Percentiles rank a stretch among this genome's conserved stretches.
Evolutionary conservation across 768 basidiomycete genomes (phyloP).

Genomic region (Suillus occidentalis): DNA sequence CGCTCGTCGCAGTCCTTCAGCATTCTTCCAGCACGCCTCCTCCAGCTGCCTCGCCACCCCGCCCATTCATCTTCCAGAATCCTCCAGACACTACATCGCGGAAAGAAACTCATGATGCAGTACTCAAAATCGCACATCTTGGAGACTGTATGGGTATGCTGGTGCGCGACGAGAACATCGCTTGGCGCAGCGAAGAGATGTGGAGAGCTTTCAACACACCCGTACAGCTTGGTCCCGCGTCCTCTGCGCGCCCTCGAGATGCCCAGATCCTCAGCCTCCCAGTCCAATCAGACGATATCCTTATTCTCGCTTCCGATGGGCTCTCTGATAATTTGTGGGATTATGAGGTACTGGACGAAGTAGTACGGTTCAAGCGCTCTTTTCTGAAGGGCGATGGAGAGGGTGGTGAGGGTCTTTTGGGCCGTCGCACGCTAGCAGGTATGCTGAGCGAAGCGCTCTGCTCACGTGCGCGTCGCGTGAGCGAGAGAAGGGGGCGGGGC

Average conservation of each 20-base stretch:
- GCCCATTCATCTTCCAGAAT: constrained; percentile 19
- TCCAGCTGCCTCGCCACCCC: constrained; percentile 16
- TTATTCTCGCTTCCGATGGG: constrained; percentile 81
- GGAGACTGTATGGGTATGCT: constrained; percentile 90
- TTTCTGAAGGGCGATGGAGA: constrained; percentile 28
- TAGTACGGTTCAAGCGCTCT: constrained; percentile 52
- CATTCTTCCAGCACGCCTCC: constrained; percentile 30
- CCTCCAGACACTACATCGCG: constrained; percentile 18
- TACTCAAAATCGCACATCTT: constrained; percentile 79
- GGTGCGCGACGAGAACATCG: constrained; percentile 73
- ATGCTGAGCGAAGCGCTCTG: constrained; percentile 82
- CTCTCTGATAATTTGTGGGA: constrained; percentile 89
- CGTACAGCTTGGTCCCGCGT: constrained; percentile 60
- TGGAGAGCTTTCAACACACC: constrained; percentile 84
- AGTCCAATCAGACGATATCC: constrained; percentile 68
- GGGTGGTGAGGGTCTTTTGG: constrained; percentile 32
- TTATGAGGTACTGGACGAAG: constrained; percentile 83
- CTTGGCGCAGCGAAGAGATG: constrained; percentile 91
- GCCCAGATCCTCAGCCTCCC: constrained; percentile 72
- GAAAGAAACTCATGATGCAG: constrained; percentile 49
- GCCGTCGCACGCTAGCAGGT: constrained; percentile 56
- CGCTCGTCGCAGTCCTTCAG: constrained; percentile 64
- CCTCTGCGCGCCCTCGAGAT: constrained; percentile 60
- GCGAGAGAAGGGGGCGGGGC: constrained; percentile 44
- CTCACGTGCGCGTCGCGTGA: constrained; percentile 70